Base-by-base conservation (phyloP, 2,329 filamentous ascomycete genomes). In the Didymella arachidicola region DNA sequence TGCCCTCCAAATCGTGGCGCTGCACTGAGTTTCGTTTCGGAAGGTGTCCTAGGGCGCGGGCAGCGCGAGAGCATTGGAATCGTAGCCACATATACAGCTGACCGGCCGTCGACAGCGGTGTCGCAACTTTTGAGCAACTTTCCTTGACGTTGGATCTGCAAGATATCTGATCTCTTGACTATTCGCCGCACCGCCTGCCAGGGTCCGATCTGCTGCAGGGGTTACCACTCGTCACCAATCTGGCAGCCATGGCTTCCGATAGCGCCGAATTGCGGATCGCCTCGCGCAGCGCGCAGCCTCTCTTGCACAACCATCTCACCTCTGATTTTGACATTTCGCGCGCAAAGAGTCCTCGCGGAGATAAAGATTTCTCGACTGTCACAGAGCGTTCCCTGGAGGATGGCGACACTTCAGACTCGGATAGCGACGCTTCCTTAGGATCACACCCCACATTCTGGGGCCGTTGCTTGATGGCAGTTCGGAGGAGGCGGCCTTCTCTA, bases 391-490 rank as follows among this genome's bases (percentile, higher is more conserved):
- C 49, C 1, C 52, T 72, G 29, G 71, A 73, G 46, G 59, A 74
- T 73, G 73, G 67, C 49, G 51, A 70, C 16, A 49, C 58, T 19
- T 63, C 65, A 10, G 61, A 57, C 14, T 59, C 44, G 12, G 59
- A 55, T 29, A 69, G 64, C 41, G 64, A 66, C 11, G 63, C 50
- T 29, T 54, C 56, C 22, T 45, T 59, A 59, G 50, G 45, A 36
- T 45, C 34, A 27, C 56, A 50, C 45, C 56, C 50, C 56, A 54
- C 36, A 7, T 61, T 74, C 38, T 74, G 71, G 68, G 59, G 52
- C 44, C 66, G 71, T 18, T 62, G 75, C 25, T 69, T 70, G 43
- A 75, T 74, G 72, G 62, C 66, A 45, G 48, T 72, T 36, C 61
- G 67, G 36, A 61, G 67, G 48, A 65, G 72, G 44, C 66, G 68